Percentiles rank a stretch among this genome's conserved stretches.
These are phyloP conservation scores for Aureobasidium sp. DNA, from an alignment of 2,329 filamentous ascomycete species.

Conservation along the genomic window DNA sequence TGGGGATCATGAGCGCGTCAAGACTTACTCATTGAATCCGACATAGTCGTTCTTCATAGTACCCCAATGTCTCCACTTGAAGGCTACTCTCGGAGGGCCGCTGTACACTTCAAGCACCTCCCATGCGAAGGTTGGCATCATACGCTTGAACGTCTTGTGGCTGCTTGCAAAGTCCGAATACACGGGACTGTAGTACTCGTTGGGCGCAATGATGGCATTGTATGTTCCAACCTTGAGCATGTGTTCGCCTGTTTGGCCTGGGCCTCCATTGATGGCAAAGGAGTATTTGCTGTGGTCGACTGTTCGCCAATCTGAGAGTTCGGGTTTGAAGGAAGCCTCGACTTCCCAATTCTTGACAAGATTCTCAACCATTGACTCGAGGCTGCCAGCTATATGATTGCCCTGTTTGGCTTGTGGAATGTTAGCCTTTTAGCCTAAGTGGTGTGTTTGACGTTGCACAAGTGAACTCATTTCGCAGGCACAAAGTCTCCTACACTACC, in stretches of 20 bases:
- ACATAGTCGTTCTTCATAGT: constrained; percentile 58
- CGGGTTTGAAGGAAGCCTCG: constrained; percentile 58
- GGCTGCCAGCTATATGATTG: constrained; percentile 46
- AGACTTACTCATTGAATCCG: constrained; percentile 52
- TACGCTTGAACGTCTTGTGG: constrained; percentile 63
- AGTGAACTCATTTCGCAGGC: not conserved
- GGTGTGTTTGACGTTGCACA: not conserved
- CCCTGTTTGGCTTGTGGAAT: constrained; percentile 44
- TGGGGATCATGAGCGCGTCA: not conserved
- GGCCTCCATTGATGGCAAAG: constrained; percentile 55
- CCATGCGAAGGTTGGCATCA: constrained; percentile 67
- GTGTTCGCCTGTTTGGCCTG: constrained; percentile 48
- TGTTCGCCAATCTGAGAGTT: constrained; percentile 55
- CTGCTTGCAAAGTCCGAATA: constrained; percentile 53
- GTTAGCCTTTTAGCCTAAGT: constrained; percentile 14
- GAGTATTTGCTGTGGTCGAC: constrained; percentile 51
- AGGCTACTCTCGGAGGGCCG: constrained; percentile 52
- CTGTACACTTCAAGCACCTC: constrained; percentile 61
- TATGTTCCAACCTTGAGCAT: constrained; percentile 62
- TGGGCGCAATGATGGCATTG: constrained; percentile 56
- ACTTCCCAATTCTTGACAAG: constrained; percentile 68
- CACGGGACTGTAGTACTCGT: constrained; percentile 55
- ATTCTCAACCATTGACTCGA: constrained; percentile 56
- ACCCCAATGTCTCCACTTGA: constrained; percentile 62
- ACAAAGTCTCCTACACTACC: not conserved